These are phyloP conservation scores for Crassisporium funariophilum DNA, from an alignment of 768 basidiomycete genomes.

Conservation along the genomic window DNA sequence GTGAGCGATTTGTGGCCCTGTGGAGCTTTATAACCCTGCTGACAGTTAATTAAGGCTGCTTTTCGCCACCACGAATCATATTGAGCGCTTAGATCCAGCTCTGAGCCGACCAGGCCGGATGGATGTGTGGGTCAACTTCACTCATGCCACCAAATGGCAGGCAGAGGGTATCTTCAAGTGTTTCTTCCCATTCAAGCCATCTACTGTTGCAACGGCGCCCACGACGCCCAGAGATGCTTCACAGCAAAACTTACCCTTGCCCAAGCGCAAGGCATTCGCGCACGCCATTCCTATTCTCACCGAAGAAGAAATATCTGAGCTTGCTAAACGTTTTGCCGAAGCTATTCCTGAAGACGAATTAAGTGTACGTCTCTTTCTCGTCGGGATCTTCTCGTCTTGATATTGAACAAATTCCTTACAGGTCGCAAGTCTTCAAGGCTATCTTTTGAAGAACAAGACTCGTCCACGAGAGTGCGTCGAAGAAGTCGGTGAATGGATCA, in stretches of 20 bases:
- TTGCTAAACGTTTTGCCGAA: constrained; percentile 82
- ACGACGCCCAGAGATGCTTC: constrained; percentile 45
- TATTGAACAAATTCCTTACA: constrained; percentile 26
- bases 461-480: constrained; percentile 85
- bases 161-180: constrained; percentile 93
- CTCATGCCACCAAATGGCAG: constrained; percentile 90
- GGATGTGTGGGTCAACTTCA: constrained; percentile 93
- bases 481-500: constrained; percentile 76
- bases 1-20: constrained; percentile 42
- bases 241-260: constrained; percentile 65
- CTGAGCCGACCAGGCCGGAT: constrained; percentile 87
- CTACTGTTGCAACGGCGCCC: constrained; percentile 26
- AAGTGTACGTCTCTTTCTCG: constrained; percentile 55
- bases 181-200: constrained; percentile 79
- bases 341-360: constrained; percentile 87
- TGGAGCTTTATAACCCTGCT: constrained; percentile 12
- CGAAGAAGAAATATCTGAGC: constrained; percentile 73
- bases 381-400: constrained; percentile 1
- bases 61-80: constrained; percentile 93
- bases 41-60: constrained; percentile 55
- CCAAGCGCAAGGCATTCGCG: constrained; percentile 60
- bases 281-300: constrained; percentile 69
- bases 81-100: constrained; percentile 89
- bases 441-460: constrained; percentile 87
- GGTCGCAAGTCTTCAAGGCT: constrained; percentile 86